Evolutionary conservation across 1,139 yeast species (phyloP).

Genomic region (Kodamaea derodonti): DNA sequence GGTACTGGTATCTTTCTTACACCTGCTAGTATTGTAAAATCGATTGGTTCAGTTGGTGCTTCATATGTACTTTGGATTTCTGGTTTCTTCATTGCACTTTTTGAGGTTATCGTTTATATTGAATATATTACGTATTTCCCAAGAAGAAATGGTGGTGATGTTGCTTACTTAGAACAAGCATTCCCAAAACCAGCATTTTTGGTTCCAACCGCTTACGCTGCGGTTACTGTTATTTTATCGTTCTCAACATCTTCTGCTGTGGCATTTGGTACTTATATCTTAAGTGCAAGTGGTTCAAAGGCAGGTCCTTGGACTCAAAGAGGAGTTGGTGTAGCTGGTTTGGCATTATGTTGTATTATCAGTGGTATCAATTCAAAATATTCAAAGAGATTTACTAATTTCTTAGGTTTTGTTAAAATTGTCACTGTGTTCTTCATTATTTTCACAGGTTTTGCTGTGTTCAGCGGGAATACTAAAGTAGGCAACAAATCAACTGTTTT

Average conservation of each 20-base stretch:
- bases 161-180: conserved; percentile 42
- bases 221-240: conserved; percentile 35
- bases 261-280: conserved; percentile 38
- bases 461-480: conserved; percentile 36
- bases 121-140: conserved; percentile 38
- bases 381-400: conserved; percentile 30
- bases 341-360: conserved; percentile 25
- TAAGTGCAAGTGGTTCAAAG: conserved; percentile 32
- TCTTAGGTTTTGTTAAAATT: conserved; percentile 38
- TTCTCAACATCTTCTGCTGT: conserved; percentile 40
- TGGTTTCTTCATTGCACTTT: conserved; percentile 35
- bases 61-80: conserved; percentile 40
- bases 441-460: conserved; percentile 19
- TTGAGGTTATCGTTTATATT: conserved; percentile 32
- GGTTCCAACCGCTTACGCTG: conserved; percentile 41
- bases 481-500: conserved; percentile 29
- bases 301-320: conserved; percentile 37
- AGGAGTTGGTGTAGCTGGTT: conserved; percentile 38
- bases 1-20: conserved; percentile 46
- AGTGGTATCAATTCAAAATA: conserved; percentile 26
- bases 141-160: conserved; percentile 40
- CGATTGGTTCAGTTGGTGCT: conserved; percentile 41
- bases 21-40: conserved; percentile 31
- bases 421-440: conserved; percentile 32
- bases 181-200: conserved; percentile 37